These are phyloP conservation scores for Pichia scutulata DNA, from an alignment of 805 yeast species.

Conservation along the genomic window DNA sequence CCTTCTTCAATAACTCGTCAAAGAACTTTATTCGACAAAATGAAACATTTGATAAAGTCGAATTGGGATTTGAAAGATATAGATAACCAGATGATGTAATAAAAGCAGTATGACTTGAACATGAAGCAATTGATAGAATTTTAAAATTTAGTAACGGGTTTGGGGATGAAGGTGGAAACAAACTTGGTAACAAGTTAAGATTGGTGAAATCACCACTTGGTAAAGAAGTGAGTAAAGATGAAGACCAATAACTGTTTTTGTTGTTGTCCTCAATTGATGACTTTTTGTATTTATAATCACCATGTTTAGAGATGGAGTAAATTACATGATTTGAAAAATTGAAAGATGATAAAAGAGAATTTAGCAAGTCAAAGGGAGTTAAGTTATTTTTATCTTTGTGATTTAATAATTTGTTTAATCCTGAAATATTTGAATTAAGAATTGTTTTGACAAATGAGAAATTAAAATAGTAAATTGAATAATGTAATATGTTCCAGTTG, in stretches of 20 bases:
- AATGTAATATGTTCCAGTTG: conserved; percentile 77
- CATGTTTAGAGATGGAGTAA: conserved; percentile 2
- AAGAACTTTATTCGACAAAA: conserved; percentile 8
- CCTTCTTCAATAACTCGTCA: conserved; percentile 5
- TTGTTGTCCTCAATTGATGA: not conserved
- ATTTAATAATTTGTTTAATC: conserved; percentile 30
- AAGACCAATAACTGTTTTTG: not conserved
- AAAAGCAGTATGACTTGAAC: conserved; percentile 8
- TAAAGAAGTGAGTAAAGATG: conserved; percentile 2
- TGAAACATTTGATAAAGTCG: not conserved
- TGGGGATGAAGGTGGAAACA: conserved; percentile 1
- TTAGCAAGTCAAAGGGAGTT: conserved; percentile 65
- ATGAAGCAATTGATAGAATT: conserved; percentile 1
- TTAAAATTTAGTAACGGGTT: conserved; percentile 5
- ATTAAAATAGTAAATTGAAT: conserved; percentile 52
- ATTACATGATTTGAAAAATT: not conserved
- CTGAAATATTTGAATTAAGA: conserved; percentile 18
- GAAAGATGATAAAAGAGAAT: conserved; percentile 12
- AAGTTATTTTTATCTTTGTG: conserved; percentile 62
- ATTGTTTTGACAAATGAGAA: conserved; percentile 44
- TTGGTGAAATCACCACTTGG: conserved; percentile 4
- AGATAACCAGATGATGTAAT: conserved; percentile 9
- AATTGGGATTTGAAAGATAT: conserved; percentile 1
- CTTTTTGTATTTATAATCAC: not conserved
- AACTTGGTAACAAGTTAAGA: not conserved